Evolutionary conservation across 1,284 basidiomycete species (phyloP).

Genomic region (Singerocomus rubriflavus): DNA sequence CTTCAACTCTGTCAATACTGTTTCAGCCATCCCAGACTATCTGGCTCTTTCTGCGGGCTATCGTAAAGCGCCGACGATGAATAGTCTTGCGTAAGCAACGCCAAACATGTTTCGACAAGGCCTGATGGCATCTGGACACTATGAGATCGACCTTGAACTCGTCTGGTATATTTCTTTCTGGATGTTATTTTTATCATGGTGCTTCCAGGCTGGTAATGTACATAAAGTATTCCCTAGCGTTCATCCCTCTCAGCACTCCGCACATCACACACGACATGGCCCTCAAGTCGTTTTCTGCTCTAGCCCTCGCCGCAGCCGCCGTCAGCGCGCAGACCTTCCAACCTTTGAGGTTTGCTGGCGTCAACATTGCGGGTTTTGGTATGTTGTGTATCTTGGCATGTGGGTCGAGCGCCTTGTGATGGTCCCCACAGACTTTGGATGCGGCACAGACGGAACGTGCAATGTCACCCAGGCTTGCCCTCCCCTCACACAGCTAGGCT

Average conservation of each 20-base stretch:
- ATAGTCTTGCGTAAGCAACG: background rate
- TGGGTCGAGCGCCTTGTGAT: background rate
- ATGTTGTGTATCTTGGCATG: background rate
- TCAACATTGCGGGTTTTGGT: slow-evolving; percentile 30
- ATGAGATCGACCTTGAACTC: background rate
- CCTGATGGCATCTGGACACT: background rate
- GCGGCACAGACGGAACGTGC: slow-evolving; percentile 22
- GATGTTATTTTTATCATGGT: slow-evolving; percentile 12
- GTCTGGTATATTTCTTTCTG: slow-evolving; percentile 3
- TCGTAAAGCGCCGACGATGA: background rate
- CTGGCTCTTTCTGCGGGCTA: background rate
- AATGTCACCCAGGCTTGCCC: slow-evolving; percentile 10
- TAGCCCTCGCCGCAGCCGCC: slow-evolving; percentile 3
- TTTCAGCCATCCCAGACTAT: background rate
- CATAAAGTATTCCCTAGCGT: slow-evolving; percentile 12
- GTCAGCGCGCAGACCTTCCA: slow-evolving; percentile 10
- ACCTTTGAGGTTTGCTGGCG: slow-evolving; percentile 21
- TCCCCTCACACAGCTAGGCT: slow-evolving; percentile 20
- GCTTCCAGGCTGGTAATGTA: background rate
- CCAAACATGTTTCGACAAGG: background rate
- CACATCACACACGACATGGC: slow-evolving; percentile 8
- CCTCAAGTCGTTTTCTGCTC: slow-evolving; percentile 7
- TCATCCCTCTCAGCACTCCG: background rate
- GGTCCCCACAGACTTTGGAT: slow-evolving; percentile 22
- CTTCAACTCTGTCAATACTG: no score